Evolutionary conservation across 2,329 filamentous ascomycete genomes (phyloP).

Genomic region (Phialemonium atrogriseum): DNA sequence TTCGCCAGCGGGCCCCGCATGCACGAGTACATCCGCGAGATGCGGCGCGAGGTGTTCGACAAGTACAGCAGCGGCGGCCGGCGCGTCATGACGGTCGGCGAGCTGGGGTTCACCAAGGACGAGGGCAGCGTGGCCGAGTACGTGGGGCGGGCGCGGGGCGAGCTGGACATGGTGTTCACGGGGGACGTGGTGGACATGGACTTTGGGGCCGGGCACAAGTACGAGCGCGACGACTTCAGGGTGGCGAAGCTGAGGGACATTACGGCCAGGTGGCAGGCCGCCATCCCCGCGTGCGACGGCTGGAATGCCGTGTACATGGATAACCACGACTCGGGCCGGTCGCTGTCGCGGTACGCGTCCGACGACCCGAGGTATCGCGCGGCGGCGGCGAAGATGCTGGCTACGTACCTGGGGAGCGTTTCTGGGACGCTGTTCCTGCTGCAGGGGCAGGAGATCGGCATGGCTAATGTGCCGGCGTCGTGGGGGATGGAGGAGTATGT

Average conservation of each 20-base stretch:
- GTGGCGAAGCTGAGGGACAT: conserved; percentile 39
- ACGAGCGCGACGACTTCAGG: conserved; percentile 39
- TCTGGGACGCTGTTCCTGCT: conserved; percentile 49
- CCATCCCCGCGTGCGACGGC: conserved; percentile 41
- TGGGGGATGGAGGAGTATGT: conserved; percentile 42
- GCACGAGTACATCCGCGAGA: conserved; percentile 59
- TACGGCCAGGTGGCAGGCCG: conserved; percentile 37
- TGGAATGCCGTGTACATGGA: conserved; percentile 54
- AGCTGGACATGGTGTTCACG: conserved; percentile 63
- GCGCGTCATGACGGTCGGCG: conserved; percentile 61
- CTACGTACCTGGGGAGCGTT: conserved; percentile 34
- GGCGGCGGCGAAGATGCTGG: conserved; percentile 44
- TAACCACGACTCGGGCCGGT: conserved; percentile 54
- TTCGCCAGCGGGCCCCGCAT: conserved; percentile 62
- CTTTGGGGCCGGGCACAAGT: conserved; percentile 38
- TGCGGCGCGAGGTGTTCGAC: conserved; percentile 48
- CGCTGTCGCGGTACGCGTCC: conserved; percentile 42
- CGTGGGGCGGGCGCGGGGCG: conserved; percentile 45
- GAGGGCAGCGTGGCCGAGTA: conserved; percentile 47
- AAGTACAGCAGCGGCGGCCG: conserved; percentile 54
- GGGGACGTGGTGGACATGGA: conserved; percentile 51
- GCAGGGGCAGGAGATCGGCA: conserved; percentile 52
- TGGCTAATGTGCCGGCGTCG: conserved; percentile 39
- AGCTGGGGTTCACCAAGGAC: conserved; percentile 55
- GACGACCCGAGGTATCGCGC: conserved; percentile 32